These are phyloP conservation scores for Mortierella sp. DNA, from an alignment of 371 early-diverging fungal species.

Conservation along the genomic window DNA sequence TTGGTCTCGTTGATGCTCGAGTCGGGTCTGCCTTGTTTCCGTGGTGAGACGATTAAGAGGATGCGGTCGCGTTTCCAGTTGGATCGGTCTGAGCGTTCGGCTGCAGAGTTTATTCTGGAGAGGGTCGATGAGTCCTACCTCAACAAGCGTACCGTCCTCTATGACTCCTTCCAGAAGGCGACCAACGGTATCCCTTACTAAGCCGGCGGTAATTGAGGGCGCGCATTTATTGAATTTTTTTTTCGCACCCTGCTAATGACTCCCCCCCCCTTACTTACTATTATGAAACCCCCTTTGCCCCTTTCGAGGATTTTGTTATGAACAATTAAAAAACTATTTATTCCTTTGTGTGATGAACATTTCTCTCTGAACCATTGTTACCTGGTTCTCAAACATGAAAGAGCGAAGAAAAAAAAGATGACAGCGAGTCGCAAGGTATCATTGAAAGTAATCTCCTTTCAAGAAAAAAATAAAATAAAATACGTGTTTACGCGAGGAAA, in stretches of 20 bases:
- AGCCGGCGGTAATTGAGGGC: background rate
- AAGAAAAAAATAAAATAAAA: no score
- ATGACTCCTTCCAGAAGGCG: constrained; percentile 90
- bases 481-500: no score
- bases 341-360: background rate
- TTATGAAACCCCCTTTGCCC: background rate
- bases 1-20: constrained; percentile 95
- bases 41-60: constrained; percentile 90
- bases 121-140: constrained; percentile 93
- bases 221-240: background rate
- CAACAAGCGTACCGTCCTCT: constrained; percentile 90
- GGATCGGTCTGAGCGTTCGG: constrained; percentile 91
- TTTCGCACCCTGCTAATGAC: background rate
- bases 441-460: no score
- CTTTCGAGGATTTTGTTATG: background rate
- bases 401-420: background rate
- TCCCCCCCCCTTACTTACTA: background rate
- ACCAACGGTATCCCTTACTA: constrained; percentile 82
- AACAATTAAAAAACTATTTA: background rate
- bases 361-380: background rate
- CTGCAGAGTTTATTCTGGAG: constrained; percentile 92
- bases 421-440: no score
- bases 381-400: background rate
- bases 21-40: constrained; percentile 98
- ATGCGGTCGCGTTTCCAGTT: constrained; percentile 93